Evolutionary conservation across 805 yeast genomes (phyloP).

Genomic region (Candida saitoana): DNA sequence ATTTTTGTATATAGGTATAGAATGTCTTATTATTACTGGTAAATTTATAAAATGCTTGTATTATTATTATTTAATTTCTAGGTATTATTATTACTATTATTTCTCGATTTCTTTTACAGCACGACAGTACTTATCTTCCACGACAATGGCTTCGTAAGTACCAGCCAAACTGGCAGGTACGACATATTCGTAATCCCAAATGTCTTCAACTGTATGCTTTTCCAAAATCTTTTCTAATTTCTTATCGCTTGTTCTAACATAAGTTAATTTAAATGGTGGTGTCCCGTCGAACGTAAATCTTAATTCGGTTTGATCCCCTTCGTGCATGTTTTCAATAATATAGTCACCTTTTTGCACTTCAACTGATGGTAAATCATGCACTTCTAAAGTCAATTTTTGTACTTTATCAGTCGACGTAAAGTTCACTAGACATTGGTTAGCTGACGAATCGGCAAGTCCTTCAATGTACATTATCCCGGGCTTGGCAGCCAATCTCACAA

Average conservation of each 20-base stretch:
- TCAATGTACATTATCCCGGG: slow-evolving; percentile 72
- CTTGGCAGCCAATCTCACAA: slow-evolving; percentile 69
- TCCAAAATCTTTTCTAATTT: slow-evolving; percentile 32
- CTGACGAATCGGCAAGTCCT: slow-evolving; percentile 68
- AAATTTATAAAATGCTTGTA: neutral
- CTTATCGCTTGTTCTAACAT: slow-evolving; percentile 60
- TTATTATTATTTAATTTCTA: neutral
- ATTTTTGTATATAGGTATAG: too few species aligned
- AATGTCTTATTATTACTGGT: neutral
- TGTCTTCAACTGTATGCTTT: slow-evolving; percentile 62
- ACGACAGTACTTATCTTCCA: slow-evolving; percentile 78
- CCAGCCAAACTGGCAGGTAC: slow-evolving; percentile 85
- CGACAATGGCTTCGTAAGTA: slow-evolving; percentile 85
- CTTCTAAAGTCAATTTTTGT: slow-evolving; percentile 26
- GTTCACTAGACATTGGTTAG: slow-evolving; percentile 67
- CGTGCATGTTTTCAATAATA: slow-evolving; percentile 78
- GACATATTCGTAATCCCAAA: slow-evolving; percentile 63
- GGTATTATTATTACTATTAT: neutral
- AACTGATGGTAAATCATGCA: slow-evolving; percentile 64
- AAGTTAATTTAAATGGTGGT: slow-evolving; percentile 87
- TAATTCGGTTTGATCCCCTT: slow-evolving; percentile 91
- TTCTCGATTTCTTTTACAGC: slow-evolving; percentile 11
- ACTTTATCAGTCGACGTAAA: slow-evolving; percentile 37
- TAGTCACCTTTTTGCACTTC: slow-evolving; percentile 77
- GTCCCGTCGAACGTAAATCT: slow-evolving; percentile 77